Percentiles rank a stretch among this genome's conserved stretches.
These are phyloP conservation scores for Chaetomiaceae sp. DNA, from an alignment of 2,329 filamentous ascomycete species.

Conservation along the genomic window DNA sequence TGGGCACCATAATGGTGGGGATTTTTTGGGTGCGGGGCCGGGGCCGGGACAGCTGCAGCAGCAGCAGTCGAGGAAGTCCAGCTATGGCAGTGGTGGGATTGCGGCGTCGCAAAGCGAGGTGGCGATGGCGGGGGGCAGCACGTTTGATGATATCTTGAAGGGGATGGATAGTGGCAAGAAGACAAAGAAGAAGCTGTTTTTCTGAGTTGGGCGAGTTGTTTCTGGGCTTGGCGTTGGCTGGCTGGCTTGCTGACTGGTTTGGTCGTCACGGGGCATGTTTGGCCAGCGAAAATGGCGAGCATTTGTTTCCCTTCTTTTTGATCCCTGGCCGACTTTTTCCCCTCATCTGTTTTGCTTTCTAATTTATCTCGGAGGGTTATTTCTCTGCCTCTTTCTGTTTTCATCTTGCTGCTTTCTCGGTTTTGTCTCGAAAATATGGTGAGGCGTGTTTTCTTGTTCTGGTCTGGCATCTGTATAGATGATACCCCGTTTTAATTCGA, in stretches of 20 bases:
- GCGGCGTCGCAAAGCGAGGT: background rate
- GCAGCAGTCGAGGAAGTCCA: constrained; percentile 10
- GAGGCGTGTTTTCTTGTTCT: too few relatives aligned
- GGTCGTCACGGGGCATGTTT: too few relatives aligned
- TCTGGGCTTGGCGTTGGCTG: too few relatives aligned
- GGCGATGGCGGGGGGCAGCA: constrained; percentile 21
- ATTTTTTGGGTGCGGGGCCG: background rate
- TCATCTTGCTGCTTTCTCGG: background rate
- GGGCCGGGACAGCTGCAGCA: background rate
- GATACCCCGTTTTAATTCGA: constrained; percentile 13
- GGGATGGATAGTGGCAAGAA: constrained; percentile 29
- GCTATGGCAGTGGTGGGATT: constrained; percentile 3
- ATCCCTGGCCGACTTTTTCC: too few relatives aligned
- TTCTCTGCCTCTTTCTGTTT: background rate
- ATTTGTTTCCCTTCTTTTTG: too few relatives aligned
- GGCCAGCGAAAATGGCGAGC: too few relatives aligned
- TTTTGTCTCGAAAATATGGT: background rate
- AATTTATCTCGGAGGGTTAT: too few relatives aligned
- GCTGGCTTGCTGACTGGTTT: too few relatives aligned
- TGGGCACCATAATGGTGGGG: background rate
- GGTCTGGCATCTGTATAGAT: constrained; percentile 14
- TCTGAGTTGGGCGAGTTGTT: constrained; percentile 16
- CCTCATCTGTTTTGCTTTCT: too few relatives aligned
- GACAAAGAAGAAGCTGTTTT: constrained; percentile 28
- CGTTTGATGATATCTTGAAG: constrained; percentile 34